Conservation (phyloP, 495 filamentous ascomycete genomes). For the Neurospora discreta region DNA sequence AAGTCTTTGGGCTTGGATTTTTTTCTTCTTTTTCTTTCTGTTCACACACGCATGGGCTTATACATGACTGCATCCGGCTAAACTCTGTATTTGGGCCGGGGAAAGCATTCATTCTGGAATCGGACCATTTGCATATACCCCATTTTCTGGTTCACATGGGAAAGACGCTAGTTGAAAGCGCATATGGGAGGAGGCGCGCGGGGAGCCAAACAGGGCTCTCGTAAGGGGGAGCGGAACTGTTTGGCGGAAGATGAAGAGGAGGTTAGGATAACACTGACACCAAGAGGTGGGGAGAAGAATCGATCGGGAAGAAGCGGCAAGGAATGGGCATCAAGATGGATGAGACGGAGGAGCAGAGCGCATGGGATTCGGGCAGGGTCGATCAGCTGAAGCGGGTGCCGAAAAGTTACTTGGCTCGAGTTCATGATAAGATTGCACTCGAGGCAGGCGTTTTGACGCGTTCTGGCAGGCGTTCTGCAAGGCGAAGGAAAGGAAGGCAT, state of each 20-base stretch:
- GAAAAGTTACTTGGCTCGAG: not conserved
- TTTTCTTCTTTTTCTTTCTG: not conserved
- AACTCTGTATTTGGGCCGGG: slow-evolving; percentile 1
- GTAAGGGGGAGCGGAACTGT: not conserved
- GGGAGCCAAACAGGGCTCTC: not conserved
- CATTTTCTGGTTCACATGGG: slow-evolving; percentile 3
- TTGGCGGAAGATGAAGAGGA: not conserved
- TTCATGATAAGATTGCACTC: not conserved
- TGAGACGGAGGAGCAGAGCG: not conserved
- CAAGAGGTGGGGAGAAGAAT: not conserved
- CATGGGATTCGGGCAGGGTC: not conserved
- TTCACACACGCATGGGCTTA: not conserved
- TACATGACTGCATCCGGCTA: not conserved
- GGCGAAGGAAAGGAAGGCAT: not conserved
- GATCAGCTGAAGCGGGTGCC: not conserved
- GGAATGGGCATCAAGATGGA: not conserved
- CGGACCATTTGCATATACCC: slow-evolving; percentile 12
- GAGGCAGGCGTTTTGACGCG: not conserved
- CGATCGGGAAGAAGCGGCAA: not conserved
- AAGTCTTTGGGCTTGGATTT: not conserved
- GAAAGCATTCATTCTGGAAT: slow-evolving; percentile 6
- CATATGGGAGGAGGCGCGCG: not conserved
- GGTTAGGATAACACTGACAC: not conserved
- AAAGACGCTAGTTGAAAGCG: not conserved
- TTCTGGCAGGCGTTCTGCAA: not conserved